Base-by-base conservation (phyloP, 2,329 filamentous ascomycete genomes). In the Fusarium stilboides region DNA sequence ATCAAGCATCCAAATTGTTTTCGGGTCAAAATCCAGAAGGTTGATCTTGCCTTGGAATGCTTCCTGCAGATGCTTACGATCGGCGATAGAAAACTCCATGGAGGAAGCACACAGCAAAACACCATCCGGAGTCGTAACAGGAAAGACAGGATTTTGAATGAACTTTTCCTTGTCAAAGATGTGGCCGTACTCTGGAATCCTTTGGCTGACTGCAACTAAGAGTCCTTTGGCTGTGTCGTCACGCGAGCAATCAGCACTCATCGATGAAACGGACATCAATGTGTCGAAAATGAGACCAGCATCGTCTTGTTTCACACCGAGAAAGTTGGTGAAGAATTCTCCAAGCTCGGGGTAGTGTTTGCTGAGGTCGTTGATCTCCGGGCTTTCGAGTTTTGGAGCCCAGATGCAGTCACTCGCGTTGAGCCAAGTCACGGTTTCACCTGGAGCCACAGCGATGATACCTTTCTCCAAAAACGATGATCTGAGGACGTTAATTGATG, bases 321-420 rank as follows among this genome's bases (percentile, higher is more conserved):
- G 61, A 1, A 74, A 72, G 5, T 59, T 55, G 20, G 70, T 68
- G 13, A 74, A 74, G n/a, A 74, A 72, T 4, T 65, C 46, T 34
- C 69, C 55, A 3, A 74, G 57, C 6, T 74, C 67, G 3, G 65
- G 61, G 28, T 74, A 74, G 34, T 69, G 64, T 22, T 61, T 67
- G 39, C 71, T 74, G 22, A 74, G 6, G 14, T 69, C 66, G 36
- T 70, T 65, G 44, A 65, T 44, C 3, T 72, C 71, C 2, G 57
- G 50, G 3, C 57, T 70, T 17, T 60, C 59, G 2, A 73, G 53
- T 36, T 68, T 68, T 14, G 69, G 71, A 4, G 66, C 54, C 71
- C 71, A 74, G 12, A 53, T 62, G 13, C 71, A 73, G 14, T 72
- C 64, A 6, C 22, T 49, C 5, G 54, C 28, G 17, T 58, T 69